These are phyloP conservation scores for Sugiyamaella neomexicana DNA, from an alignment of 1,139 yeast species.

Conservation along the genomic window DNA sequence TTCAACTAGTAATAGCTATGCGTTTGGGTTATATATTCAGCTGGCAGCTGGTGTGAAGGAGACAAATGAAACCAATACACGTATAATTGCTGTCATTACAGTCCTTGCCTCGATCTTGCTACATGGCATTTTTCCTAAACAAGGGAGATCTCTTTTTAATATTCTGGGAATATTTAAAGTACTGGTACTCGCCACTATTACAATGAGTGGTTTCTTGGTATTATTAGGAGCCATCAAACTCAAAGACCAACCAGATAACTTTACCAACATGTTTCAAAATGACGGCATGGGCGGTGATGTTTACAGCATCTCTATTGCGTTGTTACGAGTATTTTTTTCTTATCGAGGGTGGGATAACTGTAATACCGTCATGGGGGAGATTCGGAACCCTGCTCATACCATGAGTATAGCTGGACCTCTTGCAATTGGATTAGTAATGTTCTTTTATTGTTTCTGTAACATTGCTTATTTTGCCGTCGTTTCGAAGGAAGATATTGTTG, in stretches of 20 bases:
- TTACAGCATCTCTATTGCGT: constrained; percentile 49
- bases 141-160: constrained; percentile 67
- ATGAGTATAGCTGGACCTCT: constrained; percentile 69
- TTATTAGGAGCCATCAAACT: constrained; percentile 31
- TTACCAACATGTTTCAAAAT: constrained; percentile 32
- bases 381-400: constrained; percentile 66
- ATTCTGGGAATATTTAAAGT: constrained; percentile 68
- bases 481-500: constrained; percentile 62
- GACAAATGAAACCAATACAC: constrained; percentile 31
- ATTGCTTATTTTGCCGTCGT: constrained; percentile 74
- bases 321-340: constrained; percentile 58
- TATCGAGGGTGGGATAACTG: constrained; percentile 73
- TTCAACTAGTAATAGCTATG: constrained; percentile 71
- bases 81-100: constrained; percentile 50
- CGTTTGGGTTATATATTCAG: constrained; percentile 51
- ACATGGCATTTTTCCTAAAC: constrained; percentile 60
- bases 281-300: constrained; percentile 40
- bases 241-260: constrained; percentile 33
- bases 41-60: constrained; percentile 64
- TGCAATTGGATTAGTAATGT: constrained; percentile 59
- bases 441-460: constrained; percentile 66
- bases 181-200: constrained; percentile 62
- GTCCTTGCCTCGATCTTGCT: constrained; percentile 63
- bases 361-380: constrained; percentile 78
- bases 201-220: constrained; percentile 61